Percentiles rank a stretch among this genome's conserved stretches.
phyloP scores from a whole-genome alignment of 2,329 filamentous ascomycete species.

The Penicillium thymicola region DNA sequence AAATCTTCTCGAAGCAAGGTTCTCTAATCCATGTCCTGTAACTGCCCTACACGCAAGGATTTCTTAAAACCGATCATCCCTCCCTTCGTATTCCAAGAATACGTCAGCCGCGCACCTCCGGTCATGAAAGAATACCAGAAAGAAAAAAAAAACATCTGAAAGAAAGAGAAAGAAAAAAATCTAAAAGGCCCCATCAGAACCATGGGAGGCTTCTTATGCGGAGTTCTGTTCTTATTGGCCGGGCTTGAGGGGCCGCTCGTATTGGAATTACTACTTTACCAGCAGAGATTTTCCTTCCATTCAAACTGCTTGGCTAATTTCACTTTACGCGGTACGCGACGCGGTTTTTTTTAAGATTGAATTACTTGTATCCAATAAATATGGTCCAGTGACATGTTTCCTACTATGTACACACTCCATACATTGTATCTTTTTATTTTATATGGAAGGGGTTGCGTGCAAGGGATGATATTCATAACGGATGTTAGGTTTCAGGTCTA shows the following conservation, averaged over 20 bases:
- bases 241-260: constrained; percentile 10
- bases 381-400: not conserved
- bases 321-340: constrained; percentile 4
- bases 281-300: constrained; percentile 8
- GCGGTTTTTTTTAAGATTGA: not conserved
- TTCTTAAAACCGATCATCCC: not conserved
- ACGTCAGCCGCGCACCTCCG: constrained; percentile 17
- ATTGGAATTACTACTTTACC: constrained; percentile 16
- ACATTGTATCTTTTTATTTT: not conserved
- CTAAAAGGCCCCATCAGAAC: constrained; percentile 10
- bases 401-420: not conserved
- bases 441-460: not conserved
- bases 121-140: not conserved
- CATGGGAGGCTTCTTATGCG: constrained; percentile 9
- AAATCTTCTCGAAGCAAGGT: constrained; percentile 23
- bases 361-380: no score
- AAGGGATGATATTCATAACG: constrained; percentile 4
- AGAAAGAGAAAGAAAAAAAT: not conserved
- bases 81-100: constrained; percentile 1
- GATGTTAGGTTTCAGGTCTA: constrained; percentile 3
- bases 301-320: not conserved
- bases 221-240: constrained; percentile 12
- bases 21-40: constrained; percentile 13
- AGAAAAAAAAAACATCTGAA: not conserved
- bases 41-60: constrained; percentile 10